Conservation (phyloP, 257 asterid genomes). For the Solanum neorickii region DNA sequence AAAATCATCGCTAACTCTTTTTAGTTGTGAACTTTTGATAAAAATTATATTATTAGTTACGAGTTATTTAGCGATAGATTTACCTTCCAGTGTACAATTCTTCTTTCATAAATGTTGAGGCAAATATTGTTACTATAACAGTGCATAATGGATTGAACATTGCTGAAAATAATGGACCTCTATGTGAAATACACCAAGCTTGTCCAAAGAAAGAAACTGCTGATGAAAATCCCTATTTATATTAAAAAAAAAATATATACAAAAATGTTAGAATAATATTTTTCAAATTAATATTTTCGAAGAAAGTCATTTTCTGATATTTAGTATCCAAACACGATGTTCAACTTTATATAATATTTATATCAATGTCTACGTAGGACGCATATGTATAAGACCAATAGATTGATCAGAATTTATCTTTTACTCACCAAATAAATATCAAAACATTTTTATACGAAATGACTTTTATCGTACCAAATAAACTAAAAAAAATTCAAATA, state of each 20-base stretch:
- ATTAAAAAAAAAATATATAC: no score
- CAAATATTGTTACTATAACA: constrained; percentile 35
- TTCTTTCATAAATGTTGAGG: constrained; percentile 47
- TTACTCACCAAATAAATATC: not conserved
- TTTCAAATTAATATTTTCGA: not conserved
- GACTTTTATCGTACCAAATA: not conserved
- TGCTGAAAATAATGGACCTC: constrained; percentile 62
- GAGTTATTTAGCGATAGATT: not conserved
- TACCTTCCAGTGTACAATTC: constrained; percentile 69
- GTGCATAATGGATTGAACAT: constrained; percentile 60
- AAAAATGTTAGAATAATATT: not conserved
- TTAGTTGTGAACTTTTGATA: rapidly evolving
- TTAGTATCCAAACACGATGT: not conserved
- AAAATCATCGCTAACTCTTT: not conserved
- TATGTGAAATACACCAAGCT: constrained; percentile 49
- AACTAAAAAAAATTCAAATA: not conserved
- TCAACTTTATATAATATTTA: no score
- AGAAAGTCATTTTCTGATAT: not conserved
- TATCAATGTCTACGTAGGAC: not conserved
- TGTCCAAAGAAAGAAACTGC: constrained; percentile 47
- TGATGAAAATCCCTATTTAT: constrained; percentile 22
- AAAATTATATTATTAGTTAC: not conserved
- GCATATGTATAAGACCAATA: not conserved
- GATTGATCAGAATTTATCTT: not conserved
- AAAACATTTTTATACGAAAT: not conserved